Evolutionary conservation across 805 yeast genomes (phyloP).

Genomic region (Candida incommunis): DNA sequence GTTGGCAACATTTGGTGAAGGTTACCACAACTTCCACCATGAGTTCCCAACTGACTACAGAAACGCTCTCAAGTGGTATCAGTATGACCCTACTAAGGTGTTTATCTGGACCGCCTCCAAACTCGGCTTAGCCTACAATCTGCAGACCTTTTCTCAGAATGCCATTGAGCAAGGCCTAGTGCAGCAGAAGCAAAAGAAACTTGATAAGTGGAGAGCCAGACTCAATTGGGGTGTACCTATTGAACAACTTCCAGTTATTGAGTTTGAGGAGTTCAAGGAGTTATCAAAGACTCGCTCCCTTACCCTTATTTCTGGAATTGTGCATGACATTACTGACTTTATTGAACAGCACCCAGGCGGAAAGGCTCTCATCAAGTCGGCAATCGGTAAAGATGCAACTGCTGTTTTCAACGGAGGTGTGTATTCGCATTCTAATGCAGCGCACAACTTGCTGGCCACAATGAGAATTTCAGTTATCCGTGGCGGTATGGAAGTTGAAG

Average conservation of each 20-base stretch:
- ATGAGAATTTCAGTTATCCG: constrained; percentile 85
- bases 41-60: constrained; percentile 89
- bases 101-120: constrained; percentile 36
- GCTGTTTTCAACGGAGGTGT: constrained; percentile 93
- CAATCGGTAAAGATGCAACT: constrained; percentile 89
- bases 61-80: constrained; percentile 54
- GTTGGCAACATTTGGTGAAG: constrained; percentile 73
- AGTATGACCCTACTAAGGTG: constrained; percentile 83
- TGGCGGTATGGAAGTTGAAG: constrained; percentile 67
- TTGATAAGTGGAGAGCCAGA: constrained; percentile 62
- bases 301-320: constrained; percentile 78
- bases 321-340: constrained; percentile 86
- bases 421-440: constrained; percentile 85
- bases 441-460: constrained; percentile 77
- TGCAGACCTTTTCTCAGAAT: constrained; percentile 42
- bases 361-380: constrained; percentile 54
- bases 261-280: constrained; percentile 37
- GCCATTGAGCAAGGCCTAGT: constrained; percentile 58
- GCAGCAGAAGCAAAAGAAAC: constrained; percentile 68
- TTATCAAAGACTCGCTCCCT: constrained; percentile 43
- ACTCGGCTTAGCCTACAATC: constrained; percentile 44
- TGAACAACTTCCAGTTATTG: constrained; percentile 62
- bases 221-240: constrained; percentile 93
- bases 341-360: constrained; percentile 95
- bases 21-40: constrained; percentile 87